Evolutionary conservation across 345 rosid genomes (phyloP), one percentile per base, ranked within the genome.

Genomic region (Linum trigynum): DNA sequence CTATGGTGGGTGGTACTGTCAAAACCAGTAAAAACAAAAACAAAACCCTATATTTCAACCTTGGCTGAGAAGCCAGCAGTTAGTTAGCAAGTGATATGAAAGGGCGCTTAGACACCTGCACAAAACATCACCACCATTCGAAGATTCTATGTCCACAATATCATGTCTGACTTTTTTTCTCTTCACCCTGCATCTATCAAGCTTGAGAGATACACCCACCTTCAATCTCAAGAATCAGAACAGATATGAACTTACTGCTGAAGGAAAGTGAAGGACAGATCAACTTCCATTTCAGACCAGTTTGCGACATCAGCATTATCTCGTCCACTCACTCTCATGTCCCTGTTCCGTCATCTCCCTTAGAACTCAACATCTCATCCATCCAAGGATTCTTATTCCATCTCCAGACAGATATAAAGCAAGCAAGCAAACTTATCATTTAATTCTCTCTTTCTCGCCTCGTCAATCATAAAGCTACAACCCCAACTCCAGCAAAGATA

Each of bases 271-370:
- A 65, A 56, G 39, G 38, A 10, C 1, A 65, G 12, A 37, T 61
- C 64, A 65, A 57, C 65, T 43, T 32, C 32, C 32, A 23, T 23
- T 23, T 23, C 32, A 23, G 38, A 39, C 57, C 50, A 65, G 61
- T 72, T 68, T 55, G 55, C 71, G 45, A 71, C 70, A 66, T 55
- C n/a, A 55, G 57, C 68, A n/a, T 59, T 40, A 23, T 23, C 32
- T 23, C 32, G 32, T 23, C 32, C 32, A 23, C 32, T 23, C 32
- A 23, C 32, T 23, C 32, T 23, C 32, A 0, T 23, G 32, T 23
- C 32, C 32, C 32, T 23, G 32, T 23, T 23, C 32, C 32, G 61
- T 64, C 55, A 50, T 67, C 62, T 12, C 16, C 48, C 45, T 62
- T 41, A 67, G 70, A 63, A 57, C 63, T 66, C 76, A 38, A 23